Evolutionary conservation across 176 grass and related monocot genomes (phyloP), one percentile per base, ranked within the genome.

Genomic region (Carex littledalei): DNA sequence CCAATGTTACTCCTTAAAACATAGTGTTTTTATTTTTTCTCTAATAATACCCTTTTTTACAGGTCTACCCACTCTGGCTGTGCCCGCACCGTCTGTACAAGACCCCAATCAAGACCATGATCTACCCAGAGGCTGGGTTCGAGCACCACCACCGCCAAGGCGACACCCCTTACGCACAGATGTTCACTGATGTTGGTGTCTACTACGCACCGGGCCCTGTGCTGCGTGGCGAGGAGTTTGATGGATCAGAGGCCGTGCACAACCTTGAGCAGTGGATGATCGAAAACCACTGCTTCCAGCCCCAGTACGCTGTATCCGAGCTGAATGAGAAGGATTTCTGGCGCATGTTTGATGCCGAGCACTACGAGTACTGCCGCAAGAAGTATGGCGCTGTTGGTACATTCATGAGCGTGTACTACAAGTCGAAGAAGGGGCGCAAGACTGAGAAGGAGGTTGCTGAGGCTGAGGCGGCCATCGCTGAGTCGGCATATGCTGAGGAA

Each of bases 391-490:
- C 97, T 0, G 85, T 96, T 3, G 97, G 97, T 10, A 99, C 97
- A 4, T 99, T 99, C 82, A 99, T 99, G 97, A 96, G 90, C 20
- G 91, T 96, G 2, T 99, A 96, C 91, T 99, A 99, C 91, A 99
- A 99, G 87, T 87, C 78, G 6, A 99, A 96, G 97, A 96, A 99
- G 85, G 97, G 97, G n/a, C 85, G 87, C 80, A 99, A 99, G 97
- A 94, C 93, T 0, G 97, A 99, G 97, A 99, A 99, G 90, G 93
- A 99, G 93, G 97, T 99, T 81, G 91, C 91, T 84, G 97, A 99
- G 69, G 97, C 97, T 0, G 97, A 99, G 88, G 87, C 97, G 1
- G 97, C 92, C 65, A 92, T 99, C 26, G 90, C 94, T 0, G 97
- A 99, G 85, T 84, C 93, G 0, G 97, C 97, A 17, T 89, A 99